These are phyloP conservation scores for Candida dajiaensis DNA, from an alignment of 805 yeast genomes.

Conservation along the genomic window DNA sequence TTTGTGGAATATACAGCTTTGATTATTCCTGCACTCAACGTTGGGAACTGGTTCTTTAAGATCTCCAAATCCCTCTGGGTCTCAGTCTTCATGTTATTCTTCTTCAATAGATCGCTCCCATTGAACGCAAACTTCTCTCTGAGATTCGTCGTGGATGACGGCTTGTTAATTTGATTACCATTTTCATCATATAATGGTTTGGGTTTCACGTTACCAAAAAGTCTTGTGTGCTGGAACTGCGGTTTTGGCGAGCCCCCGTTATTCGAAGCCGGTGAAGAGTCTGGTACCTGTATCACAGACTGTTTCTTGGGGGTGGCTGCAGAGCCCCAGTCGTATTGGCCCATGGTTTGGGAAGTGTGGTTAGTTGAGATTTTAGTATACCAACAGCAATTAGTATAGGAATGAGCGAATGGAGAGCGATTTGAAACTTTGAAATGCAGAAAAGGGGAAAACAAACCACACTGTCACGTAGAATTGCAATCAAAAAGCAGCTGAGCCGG, in stretches of 20 bases:
- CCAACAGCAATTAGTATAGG: neutral
- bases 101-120: conserved; percentile 19
- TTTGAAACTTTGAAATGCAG: neutral
- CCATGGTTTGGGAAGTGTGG: neutral
- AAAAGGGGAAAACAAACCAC: neutral
- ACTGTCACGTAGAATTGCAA: neutral
- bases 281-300: conserved; percentile 41
- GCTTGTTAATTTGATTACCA: neutral
- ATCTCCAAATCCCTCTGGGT: conserved; percentile 19
- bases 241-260: conserved; percentile 7
- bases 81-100: conserved; percentile 7
- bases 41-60: conserved; percentile 25
- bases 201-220: conserved; percentile 7
- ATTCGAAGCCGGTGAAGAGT: conserved; percentile 36
- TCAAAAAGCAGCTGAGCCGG: neutral
- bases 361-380: too few species aligned
- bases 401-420: neutral
- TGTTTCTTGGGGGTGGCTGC: conserved; percentile 16
- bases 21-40: conserved; percentile 28
- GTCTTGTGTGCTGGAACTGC: neutral
- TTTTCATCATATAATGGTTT: conserved; percentile 5
- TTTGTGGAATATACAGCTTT: conserved; percentile 34
- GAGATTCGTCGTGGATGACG: conserved; percentile 16
- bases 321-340: conserved; percentile 6
- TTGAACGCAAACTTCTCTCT: conserved; percentile 39